Percentiles rank a stretch among this genome's conserved stretches.
phyloP scores from a whole-genome alignment of 768 basidiomycete genomes.

The Termitomyces sp. region DNA sequence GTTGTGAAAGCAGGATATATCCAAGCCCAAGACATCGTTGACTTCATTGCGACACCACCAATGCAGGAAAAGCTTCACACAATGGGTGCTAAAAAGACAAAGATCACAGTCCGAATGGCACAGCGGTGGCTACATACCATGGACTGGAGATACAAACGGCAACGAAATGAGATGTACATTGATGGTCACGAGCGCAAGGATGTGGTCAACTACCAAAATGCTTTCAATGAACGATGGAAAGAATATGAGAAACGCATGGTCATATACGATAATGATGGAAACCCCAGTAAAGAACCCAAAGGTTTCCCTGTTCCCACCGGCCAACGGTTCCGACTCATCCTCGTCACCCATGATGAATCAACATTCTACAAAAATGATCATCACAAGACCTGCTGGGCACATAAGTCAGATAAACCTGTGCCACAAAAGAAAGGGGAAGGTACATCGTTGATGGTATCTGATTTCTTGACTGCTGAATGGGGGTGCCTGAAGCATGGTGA shows the following conservation, averaged over 20 bases:
- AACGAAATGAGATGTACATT: slow-evolving; percentile 31
- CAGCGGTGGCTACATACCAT: slow-evolving; percentile 29
- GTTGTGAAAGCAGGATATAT: slow-evolving; percentile 24
- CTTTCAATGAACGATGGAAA: slow-evolving; percentile 21
- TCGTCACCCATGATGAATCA: too few species aligned
- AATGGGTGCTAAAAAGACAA: background rate
- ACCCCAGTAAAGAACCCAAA: too few species aligned
- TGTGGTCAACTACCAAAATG: slow-evolving; percentile 29
- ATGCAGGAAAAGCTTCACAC: slow-evolving; percentile 18
- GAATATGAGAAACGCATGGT: slow-evolving; percentile 21
- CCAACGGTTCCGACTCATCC: too few species aligned
- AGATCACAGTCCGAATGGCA: slow-evolving; percentile 24
- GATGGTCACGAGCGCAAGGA: slow-evolving; percentile 36
- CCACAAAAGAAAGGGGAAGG: too few species aligned
- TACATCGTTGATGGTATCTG: too few species aligned
- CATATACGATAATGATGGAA: slow-evolving; percentile 24
- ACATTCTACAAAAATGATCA: too few species aligned
- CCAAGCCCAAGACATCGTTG: slow-evolving; percentile 28
- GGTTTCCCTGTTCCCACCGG: too few species aligned
- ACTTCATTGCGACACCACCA: slow-evolving; percentile 22
- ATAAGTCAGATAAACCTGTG: too few species aligned
- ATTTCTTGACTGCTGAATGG: too few species aligned
- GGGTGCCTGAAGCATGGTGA: too few species aligned
- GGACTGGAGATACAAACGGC: slow-evolving; percentile 24
- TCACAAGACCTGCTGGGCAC: too few species aligned